Percentiles rank a stretch among this genome's conserved stretches.
phyloP scores from a whole-genome alignment of 208 protist species.

The Trypanosoma conorhini region DNA sequence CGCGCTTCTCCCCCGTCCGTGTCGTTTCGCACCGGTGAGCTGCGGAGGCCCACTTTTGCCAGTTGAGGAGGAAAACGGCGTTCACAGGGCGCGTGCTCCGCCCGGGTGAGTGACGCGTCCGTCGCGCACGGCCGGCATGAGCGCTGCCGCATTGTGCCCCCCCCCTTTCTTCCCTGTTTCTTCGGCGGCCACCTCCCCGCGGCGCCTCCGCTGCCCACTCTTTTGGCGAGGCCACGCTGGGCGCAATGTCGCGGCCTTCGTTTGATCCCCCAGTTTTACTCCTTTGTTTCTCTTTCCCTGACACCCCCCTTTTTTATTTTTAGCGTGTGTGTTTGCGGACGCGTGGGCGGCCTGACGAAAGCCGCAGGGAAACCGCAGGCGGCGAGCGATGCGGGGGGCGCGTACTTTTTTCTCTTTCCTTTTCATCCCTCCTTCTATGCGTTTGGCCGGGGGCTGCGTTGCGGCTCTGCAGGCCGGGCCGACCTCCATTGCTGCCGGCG shows the following conservation, averaged over 20 bases:
- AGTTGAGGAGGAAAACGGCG: too few species aligned
- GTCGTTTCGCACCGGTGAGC: too few species aligned
- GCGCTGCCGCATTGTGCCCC: too few species aligned
- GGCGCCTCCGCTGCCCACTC: neutral
- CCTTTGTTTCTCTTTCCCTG: constrained; percentile 13
- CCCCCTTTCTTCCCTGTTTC: too few species aligned
- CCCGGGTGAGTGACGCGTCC: too few species aligned
- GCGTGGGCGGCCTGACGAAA: too few species aligned
- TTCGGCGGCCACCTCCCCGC: neutral
- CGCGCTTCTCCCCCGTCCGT: neutral
- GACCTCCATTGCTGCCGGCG: neutral
- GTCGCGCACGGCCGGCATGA: too few species aligned
- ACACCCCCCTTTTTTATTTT: neutral
- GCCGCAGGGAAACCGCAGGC: too few species aligned
- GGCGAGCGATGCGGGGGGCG: too few species aligned
- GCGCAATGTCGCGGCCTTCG: neutral
- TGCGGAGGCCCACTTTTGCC: too few species aligned
- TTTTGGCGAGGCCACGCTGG: neutral
- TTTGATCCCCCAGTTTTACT: neutral
- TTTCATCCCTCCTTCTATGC: neutral
- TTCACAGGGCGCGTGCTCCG: too few species aligned
- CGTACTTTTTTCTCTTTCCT: neutral
- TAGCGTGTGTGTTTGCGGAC: neutral
- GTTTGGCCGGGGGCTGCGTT: neutral
- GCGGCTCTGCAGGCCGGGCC: neutral